Base-by-base conservation (phyloP, 148 eudicot genomes). In the Camellia sinensis region DNA sequence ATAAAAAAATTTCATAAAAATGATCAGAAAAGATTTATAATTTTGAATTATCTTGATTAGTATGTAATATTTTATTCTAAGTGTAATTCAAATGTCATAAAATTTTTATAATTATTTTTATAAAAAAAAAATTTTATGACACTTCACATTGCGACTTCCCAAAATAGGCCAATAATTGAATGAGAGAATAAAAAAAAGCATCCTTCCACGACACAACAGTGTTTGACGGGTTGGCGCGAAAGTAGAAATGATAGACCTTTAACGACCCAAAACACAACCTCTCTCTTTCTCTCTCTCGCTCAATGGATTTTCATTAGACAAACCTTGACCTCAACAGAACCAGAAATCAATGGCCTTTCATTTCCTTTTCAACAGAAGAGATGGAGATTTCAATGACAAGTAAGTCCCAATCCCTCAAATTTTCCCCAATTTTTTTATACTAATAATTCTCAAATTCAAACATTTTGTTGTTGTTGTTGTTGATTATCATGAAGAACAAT, bases 221-320 rank as follows among this genome's bases (percentile, higher is more conserved):
- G 74, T 71, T 71, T 71, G 75, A 81, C 65, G 64, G 70, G 71
- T 70, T 81, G 80, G 80, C 84, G 84, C 76, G 63, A 76, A 70
- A 59, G 22, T 70, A 76, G 80, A 80, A 29, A 52, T 45, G 21
- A 50, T 50, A 50, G n/a, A 70, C 74, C 43, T 11, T 71, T 71
- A 72, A 60, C 68, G 22, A 75, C 44, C 67, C 54, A 19, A 21
- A 57, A 74, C 62, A 1, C 67, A 22, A 29, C 45, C 19, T 76
- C 69, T 21, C 41, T 62, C 14, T 52, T 54, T 73, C 60, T 73
- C 71, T 80, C 64, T 64, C 48, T 52, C 62, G 4, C 11, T 1
- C 43, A n/a, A 74, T 59, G 48, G 52, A 17, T 74, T 37, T 44
- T 43, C 75, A 21, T 72, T 72, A 50, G 54, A 41, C 8, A 61